Evolutionary conservation across 345 rosid species (phyloP), one percentile per base, ranked within the genome.

Genomic region (Salix suchowensis): DNA sequence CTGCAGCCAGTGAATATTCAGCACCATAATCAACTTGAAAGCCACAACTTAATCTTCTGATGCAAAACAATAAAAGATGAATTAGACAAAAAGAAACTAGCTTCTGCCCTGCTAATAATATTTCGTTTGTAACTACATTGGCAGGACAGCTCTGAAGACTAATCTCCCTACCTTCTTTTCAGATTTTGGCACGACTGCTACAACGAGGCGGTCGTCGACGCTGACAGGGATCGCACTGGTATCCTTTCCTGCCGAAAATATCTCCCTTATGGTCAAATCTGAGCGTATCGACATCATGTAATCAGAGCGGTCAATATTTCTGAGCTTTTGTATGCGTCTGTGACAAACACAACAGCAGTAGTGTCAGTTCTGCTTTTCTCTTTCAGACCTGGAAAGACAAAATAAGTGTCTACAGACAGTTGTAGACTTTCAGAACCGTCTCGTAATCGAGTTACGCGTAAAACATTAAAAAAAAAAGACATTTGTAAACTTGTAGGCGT

Each of bases 101-200:
- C 42, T 42, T 68, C 54, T 28, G 19, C 50, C 16, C 50, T 14
- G 50, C 50, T 46, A 46, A 14, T 46, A 46, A 13, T 3, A 46
- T 46, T 46, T 46, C 16, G 30, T 66, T 52, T 50, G 11, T 48
- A 30, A 23, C 44, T 14, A 23, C 15, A 8, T 21, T 23, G 23
- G 37, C 4, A 75, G 34, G 36, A 26, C 26, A 8, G 7, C 14
- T 34, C 2, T 30, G 15, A 36, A 61, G 60, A 36, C 52, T 48
- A 24, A 55, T 19, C 46, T 70, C 18, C 68, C 73, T 81, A 88
- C 94, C 89, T 87, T 86, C 72, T 83, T 72, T 79, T 87, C 88
- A 40, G 90, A 86, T 87, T 90, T 89, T 14, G 79, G 77, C 42
- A 89, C 74, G 66, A 84, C 84, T 83, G 82, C 84, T 3, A 89